Conservation (phyloP, 2,329 filamentous ascomycete genomes). For the Metarhizium anisopliae region DNA sequence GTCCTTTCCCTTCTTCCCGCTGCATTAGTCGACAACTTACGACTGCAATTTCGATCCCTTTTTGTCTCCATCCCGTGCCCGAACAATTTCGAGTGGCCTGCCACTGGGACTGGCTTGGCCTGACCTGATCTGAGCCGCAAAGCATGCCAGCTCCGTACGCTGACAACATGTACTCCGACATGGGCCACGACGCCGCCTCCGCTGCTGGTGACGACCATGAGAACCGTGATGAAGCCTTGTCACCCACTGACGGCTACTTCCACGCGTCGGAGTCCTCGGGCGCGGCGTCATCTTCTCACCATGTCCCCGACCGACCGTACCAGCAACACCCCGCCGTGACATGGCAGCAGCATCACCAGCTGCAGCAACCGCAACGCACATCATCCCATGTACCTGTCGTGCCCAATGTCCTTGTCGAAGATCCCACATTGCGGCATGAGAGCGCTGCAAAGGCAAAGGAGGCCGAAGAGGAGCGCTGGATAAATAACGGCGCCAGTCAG, state of each 20-base stretch:
- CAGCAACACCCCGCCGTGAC: too few relatives aligned
- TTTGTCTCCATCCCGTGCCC: background rate
- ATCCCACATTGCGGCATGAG: constrained; percentile 10
- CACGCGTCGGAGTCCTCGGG: constrained; percentile 25
- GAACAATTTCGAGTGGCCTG: background rate
- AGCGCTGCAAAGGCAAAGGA: constrained; percentile 33
- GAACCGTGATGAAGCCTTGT: constrained; percentile 25
- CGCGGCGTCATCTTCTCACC: constrained; percentile 13
- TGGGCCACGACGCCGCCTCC: constrained; percentile 7
- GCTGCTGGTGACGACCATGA: too few relatives aligned
- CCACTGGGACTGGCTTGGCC: background rate
- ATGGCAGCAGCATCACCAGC: too few relatives aligned
- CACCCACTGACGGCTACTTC: constrained; percentile 46
- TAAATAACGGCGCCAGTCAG: too few relatives aligned
- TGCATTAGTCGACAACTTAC: background rate
- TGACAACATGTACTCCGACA: constrained; percentile 36
- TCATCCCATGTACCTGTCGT: too few relatives aligned
- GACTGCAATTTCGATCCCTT: background rate
- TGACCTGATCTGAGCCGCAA: constrained; percentile 1
- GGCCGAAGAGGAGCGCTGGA: constrained; percentile 12
- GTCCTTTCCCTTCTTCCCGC: background rate
- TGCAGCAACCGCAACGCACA: too few relatives aligned
- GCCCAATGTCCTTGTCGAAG: too few relatives aligned
- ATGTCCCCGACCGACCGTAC: background rate
- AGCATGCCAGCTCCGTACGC: constrained; percentile 38